Conservation (phyloP, 768 basidiomycete species). For the Pleurotus pulmonarius region DNA sequence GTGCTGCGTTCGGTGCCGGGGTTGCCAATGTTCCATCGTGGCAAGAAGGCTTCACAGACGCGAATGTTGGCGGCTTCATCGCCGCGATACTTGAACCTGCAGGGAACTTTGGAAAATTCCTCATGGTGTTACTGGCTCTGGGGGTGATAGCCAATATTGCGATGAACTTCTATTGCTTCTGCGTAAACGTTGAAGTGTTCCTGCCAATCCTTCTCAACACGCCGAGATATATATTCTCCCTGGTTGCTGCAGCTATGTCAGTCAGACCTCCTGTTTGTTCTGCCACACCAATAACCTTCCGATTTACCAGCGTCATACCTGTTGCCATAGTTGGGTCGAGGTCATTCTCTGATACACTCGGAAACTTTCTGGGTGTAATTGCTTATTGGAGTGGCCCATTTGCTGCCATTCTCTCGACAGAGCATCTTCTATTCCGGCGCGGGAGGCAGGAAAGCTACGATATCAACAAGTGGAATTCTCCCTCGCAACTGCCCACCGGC, state of each 20-base stretch:
- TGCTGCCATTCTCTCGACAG: constrained; percentile 53
- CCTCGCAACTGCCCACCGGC: constrained; percentile 54
- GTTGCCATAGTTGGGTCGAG: constrained; percentile 67
- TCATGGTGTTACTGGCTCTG: constrained; percentile 70
- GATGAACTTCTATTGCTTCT: constrained; percentile 9
- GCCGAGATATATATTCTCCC: constrained; percentile 66
- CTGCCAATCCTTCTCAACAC: constrained; percentile 36
- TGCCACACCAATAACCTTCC: neutral
- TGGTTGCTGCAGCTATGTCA: constrained; percentile 65
- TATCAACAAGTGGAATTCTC: constrained; percentile 50
- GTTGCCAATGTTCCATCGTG: too few relatives aligned
- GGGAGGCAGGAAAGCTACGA: constrained; percentile 47
- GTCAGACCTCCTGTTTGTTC: constrained; percentile 19
- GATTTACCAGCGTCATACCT: constrained; percentile 50
- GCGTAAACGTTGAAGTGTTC: constrained; percentile 6
- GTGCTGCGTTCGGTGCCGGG: too few relatives aligned
- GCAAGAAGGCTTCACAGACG: constrained; percentile 16
- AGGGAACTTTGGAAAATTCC: constrained; percentile 68
- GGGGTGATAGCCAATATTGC: constrained; percentile 36
- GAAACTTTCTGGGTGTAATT: constrained; percentile 52
- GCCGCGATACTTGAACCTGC: constrained; percentile 69
- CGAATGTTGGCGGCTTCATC: constrained; percentile 64
- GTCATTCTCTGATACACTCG: constrained; percentile 60
- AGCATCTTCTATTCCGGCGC: constrained; percentile 64
- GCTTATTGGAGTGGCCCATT: constrained; percentile 63